Evolutionary conservation across 176 grass and related monocot genomes (phyloP).

Genomic region (Oryza punctata): DNA sequence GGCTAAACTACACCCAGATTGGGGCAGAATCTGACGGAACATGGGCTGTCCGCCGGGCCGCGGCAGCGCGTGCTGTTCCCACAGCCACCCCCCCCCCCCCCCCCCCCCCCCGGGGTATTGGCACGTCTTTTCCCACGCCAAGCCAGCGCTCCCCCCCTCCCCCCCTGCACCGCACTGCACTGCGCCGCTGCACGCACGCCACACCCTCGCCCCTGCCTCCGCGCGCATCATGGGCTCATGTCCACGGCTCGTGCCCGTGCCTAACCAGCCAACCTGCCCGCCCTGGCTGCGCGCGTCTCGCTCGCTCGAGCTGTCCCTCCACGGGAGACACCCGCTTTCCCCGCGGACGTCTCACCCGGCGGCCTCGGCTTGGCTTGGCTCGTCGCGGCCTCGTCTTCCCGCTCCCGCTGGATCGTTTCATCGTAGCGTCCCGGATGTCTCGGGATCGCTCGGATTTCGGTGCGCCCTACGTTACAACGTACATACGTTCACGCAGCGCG

Average conservation of each 20-base stretch:
- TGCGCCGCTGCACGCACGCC: background rate
- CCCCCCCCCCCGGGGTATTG: background rate
- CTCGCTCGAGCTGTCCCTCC: slow-evolving; percentile 25
- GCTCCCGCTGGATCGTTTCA: background rate
- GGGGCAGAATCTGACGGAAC: slow-evolving; percentile 38
- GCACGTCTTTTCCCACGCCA: slow-evolving; percentile 44
- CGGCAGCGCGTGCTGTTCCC: slow-evolving; percentile 15
- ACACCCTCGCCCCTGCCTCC: background rate
- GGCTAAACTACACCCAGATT: slow-evolving; percentile 20
- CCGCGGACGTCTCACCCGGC: slow-evolving; percentile 25
- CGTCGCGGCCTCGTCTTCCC: background rate
- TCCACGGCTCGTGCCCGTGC: slow-evolving; percentile 21
- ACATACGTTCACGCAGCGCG: background rate
- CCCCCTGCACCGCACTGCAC: background rate
- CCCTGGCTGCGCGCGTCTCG: background rate
- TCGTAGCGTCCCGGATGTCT: background rate
- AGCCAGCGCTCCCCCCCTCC: background rate
- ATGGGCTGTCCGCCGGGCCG: slow-evolving; percentile 36
- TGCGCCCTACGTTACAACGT: background rate
- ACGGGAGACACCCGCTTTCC: slow-evolving; percentile 42
- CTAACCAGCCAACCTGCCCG: background rate
- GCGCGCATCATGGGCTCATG: background rate
- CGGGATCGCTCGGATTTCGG: background rate
- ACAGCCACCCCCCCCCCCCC: background rate
- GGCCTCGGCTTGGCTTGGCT: background rate